Conservation (phyloP, 257 asterid species). For the Sherardia arvensis region DNA sequence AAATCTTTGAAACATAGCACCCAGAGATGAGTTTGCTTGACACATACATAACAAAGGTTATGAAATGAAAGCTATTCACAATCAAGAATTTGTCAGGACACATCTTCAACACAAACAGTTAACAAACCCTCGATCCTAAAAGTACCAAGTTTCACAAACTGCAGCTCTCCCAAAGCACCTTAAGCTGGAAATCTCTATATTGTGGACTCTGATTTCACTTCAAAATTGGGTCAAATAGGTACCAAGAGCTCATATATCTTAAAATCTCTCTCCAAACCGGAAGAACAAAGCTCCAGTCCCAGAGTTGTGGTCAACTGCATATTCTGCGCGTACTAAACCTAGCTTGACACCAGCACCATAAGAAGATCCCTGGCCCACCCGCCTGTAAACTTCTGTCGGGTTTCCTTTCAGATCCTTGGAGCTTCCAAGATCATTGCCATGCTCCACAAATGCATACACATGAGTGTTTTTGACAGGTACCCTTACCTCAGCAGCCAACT, state of each 20-base stretch:
- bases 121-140: constrained; percentile 1
- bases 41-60: not conserved
- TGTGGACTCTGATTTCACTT: constrained; percentile 16
- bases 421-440: constrained; percentile 89
- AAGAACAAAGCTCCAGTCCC: constrained; percentile 87
- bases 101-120: not conserved
- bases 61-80: not conserved
- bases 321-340: constrained; percentile 86
- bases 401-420: constrained; percentile 93
- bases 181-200: not conserved
- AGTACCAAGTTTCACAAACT: not conserved
- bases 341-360: constrained; percentile 88
- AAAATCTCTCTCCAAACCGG: constrained; percentile 95
- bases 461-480: constrained; percentile 76
- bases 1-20: too few relatives aligned
- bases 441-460: constrained; percentile 85
- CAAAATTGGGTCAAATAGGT: not conserved
- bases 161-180: not conserved
- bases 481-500: constrained; percentile 89
- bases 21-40: too few relatives aligned
- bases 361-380: constrained; percentile 89
- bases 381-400: constrained; percentile 87
- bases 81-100: not conserved
- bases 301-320: constrained; percentile 85
- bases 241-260: constrained; percentile 3